phyloP scores from a whole-genome alignment of 441 rosid species.

The Flueggea neowawraea region DNA sequence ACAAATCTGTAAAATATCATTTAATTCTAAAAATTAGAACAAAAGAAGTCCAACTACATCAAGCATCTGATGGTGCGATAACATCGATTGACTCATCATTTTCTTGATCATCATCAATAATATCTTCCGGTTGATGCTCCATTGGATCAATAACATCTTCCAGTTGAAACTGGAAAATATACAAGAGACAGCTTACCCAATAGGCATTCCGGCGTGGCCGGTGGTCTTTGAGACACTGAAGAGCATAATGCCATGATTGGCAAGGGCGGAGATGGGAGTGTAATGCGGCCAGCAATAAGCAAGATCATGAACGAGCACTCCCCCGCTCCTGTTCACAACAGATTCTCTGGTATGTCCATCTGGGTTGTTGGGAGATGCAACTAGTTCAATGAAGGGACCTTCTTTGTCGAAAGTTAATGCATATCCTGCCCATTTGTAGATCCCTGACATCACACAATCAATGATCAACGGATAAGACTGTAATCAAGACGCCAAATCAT shows the following conservation, averaged over 20 bases:
- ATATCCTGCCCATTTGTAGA: conserved; percentile 88
- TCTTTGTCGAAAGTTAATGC: conserved; percentile 47
- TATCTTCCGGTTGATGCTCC: too few species aligned
- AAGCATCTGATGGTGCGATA: too few species aligned
- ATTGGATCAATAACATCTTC: too few species aligned
- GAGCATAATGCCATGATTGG: conserved; percentile 73
- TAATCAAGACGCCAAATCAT: conserved; percentile 21
- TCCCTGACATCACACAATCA: conserved; percentile 72
- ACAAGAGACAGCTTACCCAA: conserved; percentile 50
- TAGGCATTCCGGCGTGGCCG: conserved; percentile 93
- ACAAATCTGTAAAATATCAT: too few species aligned
- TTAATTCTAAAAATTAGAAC: too few species aligned
- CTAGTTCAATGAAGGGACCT: conserved; percentile 80
- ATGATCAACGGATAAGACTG: conserved; percentile 83
- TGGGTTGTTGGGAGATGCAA: conserved; percentile 91
- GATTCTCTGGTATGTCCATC: conserved; percentile 69
- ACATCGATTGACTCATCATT: too few species aligned
- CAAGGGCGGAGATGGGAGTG: conserved; percentile 62
- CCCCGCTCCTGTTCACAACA: conserved; percentile 63
- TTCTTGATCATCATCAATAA: too few species aligned
- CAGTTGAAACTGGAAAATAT: too few species aligned
- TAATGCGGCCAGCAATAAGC: conserved; percentile 98
- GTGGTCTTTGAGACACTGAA: conserved; percentile 85
- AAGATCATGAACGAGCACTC: conserved; percentile 75
- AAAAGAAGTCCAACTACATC: too few species aligned